These are phyloP conservation scores for Vachellia collinsii DNA, from an alignment of 306 rosid species.

Conservation along the genomic window DNA sequence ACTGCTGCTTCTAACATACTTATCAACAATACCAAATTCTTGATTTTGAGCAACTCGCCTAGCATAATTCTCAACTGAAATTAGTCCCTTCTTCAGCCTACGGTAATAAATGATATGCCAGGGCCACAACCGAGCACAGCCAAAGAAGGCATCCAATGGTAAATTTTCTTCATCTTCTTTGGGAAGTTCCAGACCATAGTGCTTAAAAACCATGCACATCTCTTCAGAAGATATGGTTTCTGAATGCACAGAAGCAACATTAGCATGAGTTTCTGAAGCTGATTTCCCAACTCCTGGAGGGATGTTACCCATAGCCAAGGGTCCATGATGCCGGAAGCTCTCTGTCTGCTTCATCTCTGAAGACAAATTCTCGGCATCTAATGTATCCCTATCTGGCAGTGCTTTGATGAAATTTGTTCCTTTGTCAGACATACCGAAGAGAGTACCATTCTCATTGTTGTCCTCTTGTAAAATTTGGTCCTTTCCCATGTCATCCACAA, in stretches of 20 bases:
- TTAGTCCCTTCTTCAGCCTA: constrained; percentile 66
- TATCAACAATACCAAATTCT: constrained; percentile 69
- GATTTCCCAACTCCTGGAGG: constrained; percentile 30
- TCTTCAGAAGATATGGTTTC: constrained; percentile 52
- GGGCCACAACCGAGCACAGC: constrained; percentile 77
- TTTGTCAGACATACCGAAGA: constrained; percentile 30
- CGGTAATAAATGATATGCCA: constrained; percentile 72
- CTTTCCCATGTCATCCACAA: constrained; percentile 36
- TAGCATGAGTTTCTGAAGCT: constrained; percentile 41
- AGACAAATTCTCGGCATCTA: constrained; percentile 40
- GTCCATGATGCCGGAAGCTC: constrained; percentile 35
- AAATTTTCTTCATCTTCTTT: constrained; percentile 45
- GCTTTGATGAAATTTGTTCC: constrained; percentile 35
- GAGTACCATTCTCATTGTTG: constrained; percentile 17
- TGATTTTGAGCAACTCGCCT: constrained; percentile 69
- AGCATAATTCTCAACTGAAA: constrained; percentile 65
- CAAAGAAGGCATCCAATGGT: constrained; percentile 49
- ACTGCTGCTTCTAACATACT: constrained; percentile 69
- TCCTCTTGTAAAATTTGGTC: constrained; percentile 41
- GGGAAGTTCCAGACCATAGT: constrained; percentile 56
- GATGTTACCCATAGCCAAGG: constrained; percentile 31
- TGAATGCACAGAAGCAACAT: constrained; percentile 37
- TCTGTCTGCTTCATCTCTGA: constrained; percentile 32
- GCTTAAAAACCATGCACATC: constrained; percentile 59
- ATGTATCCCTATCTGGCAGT: not conserved